Evolutionary conservation across 2,329 filamentous ascomycete genomes (phyloP).

Genomic region (Dothideomycetes sp.): DNA sequence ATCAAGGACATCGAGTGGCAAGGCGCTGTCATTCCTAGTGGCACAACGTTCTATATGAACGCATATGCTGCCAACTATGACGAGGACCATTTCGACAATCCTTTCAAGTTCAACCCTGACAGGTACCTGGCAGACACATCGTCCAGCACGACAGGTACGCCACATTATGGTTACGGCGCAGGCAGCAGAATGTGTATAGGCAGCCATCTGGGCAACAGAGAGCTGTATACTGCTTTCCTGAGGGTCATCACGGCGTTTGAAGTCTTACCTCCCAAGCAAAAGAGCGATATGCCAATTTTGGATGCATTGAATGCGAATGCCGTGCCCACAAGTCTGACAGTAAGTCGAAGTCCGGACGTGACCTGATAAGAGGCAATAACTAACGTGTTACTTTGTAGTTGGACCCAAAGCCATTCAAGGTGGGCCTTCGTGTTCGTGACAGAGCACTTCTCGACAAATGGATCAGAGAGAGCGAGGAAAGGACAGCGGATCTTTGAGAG

Average conservation of each 20-base stretch:
- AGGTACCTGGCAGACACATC: constrained; percentile 52
- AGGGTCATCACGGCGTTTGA: constrained; percentile 40
- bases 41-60: constrained; percentile 74
- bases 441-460: constrained; percentile 33
- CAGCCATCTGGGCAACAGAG: constrained; percentile 30
- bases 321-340: constrained; percentile 31
- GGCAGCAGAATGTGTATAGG: constrained; percentile 34
- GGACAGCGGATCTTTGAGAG: constrained; percentile 32
- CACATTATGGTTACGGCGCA: constrained; percentile 41
- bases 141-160: constrained; percentile 31
- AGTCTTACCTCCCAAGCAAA: constrained; percentile 33
- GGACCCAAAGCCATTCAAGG: constrained; percentile 44
- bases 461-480: constrained; percentile 39
- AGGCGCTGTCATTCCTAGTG: constrained; percentile 58
- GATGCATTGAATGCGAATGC: constrained; percentile 39
- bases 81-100: constrained; percentile 54
- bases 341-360: too few relatives aligned
- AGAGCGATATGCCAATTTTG: constrained; percentile 33
- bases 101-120: constrained; percentile 58
- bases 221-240: constrained; percentile 39
- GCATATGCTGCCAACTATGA: constrained; percentile 70
- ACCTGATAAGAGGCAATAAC: too few relatives aligned
- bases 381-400: constrained; percentile 41
- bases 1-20: constrained; percentile 66
- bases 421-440: constrained; percentile 38